These are phyloP conservation scores for Phytophthora nicotianae DNA, from an alignment of 352 stramenopile species.

Conservation along the genomic window DNA sequence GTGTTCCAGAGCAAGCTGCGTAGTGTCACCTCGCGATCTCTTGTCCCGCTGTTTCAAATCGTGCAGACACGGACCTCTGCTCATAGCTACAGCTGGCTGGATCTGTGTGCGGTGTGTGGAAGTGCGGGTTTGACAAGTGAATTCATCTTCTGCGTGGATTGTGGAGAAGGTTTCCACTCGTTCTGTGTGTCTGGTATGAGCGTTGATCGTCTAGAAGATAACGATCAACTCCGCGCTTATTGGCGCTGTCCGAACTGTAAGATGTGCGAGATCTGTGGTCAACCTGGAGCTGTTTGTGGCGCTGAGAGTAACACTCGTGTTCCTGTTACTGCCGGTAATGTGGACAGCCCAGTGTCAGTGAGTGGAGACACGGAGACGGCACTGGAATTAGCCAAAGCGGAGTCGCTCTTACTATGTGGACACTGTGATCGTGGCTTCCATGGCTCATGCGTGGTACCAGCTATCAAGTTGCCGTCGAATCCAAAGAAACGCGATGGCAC, in stretches of 20 bases:
- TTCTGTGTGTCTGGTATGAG: constrained; percentile 87
- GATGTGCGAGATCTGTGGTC: constrained; percentile 93
- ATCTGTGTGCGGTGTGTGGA: constrained; percentile 92
- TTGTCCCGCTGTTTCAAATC: constrained; percentile 72
- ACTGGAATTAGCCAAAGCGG: constrained; percentile 10
- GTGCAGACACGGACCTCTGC: constrained; percentile 80
- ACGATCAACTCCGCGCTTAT: constrained; percentile 63
- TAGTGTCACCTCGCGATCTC: constrained; percentile 58
- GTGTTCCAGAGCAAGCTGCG: constrained; percentile 73
- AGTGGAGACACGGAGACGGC: constrained; percentile 6
- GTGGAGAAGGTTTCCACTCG: constrained; percentile 94
- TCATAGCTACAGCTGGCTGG: constrained; percentile 90
- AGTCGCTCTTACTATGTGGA: constrained; percentile 45
- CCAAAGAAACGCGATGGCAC: constrained; percentile 20
- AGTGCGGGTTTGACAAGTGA: constrained; percentile 77
- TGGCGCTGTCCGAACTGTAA: constrained; percentile 97
- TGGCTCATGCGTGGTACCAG: constrained; percentile 52
- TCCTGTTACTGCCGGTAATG: constrained; percentile 26
- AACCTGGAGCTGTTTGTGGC: constrained; percentile 39
- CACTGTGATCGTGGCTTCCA: constrained; percentile 67
- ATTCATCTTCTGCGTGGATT: constrained; percentile 96
- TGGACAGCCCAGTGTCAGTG: constrained; percentile 18
- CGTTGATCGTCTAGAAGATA: constrained; percentile 34
- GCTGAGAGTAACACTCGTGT: constrained; percentile 10
- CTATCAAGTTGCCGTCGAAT: constrained; percentile 30